These are phyloP conservation scores for Petrea volubilis DNA, from an alignment of 257 asterid species.

Conservation along the genomic window DNA sequence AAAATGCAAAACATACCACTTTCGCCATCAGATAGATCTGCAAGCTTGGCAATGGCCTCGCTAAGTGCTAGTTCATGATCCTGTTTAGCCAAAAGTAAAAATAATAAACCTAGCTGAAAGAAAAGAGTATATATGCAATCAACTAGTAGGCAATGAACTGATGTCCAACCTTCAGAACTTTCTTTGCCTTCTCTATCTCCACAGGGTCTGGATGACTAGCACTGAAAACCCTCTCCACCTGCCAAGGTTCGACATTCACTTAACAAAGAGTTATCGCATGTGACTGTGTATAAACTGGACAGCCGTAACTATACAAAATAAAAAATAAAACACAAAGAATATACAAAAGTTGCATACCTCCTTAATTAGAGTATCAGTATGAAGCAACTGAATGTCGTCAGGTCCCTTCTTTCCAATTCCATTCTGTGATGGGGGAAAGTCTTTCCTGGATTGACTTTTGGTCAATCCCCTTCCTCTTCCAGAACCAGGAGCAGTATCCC, in stretches of 20 bases:
- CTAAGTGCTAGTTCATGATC: slow-evolving; percentile 83
- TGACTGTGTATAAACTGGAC: not conserved
- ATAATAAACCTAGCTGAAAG: not conserved
- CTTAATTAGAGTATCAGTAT: slow-evolving; percentile 62
- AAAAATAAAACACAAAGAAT: no score
- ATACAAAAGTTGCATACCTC: slow-evolving; percentile 41
- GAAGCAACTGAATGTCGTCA: slow-evolving; percentile 59
- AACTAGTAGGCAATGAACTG: not conserved
- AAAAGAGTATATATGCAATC: not conserved
- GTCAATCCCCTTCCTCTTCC: slow-evolving; percentile 63
- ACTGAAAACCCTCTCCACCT: slow-evolving; percentile 73
- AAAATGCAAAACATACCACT: slow-evolving; percentile 50
- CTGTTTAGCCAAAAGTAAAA: slow-evolving; percentile 35
- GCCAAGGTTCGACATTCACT: slow-evolving; percentile 20
- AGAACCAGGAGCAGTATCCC: slow-evolving; percentile 44
- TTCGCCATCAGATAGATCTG: slow-evolving; percentile 78
- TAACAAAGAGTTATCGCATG: not conserved
- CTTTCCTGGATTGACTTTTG: slow-evolving; percentile 47
- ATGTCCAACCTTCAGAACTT: slow-evolving; percentile 52
- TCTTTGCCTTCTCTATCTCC: slow-evolving; percentile 65
- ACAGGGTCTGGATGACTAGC: slow-evolving; percentile 53
- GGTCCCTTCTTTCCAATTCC: slow-evolving; percentile 57
- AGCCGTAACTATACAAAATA: no score
- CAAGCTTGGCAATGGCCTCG: slow-evolving; percentile 74
- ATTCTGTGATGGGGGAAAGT: slow-evolving; percentile 51